Evolutionary conservation across 139 green algal species (phyloP).

Genomic region (Chlorella ohadii): DNA sequence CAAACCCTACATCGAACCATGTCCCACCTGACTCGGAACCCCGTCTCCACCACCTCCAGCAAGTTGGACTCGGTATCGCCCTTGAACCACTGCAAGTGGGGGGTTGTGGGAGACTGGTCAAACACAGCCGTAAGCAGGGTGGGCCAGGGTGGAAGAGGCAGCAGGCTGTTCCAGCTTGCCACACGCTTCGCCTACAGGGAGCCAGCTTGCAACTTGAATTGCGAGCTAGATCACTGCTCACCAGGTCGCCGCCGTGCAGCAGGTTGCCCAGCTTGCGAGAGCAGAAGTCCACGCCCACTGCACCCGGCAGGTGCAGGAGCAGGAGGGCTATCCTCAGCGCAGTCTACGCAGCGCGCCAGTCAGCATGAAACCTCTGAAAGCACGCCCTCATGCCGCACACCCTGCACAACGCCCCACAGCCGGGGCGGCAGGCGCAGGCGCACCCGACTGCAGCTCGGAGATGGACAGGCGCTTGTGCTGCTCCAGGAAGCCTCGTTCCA

Average conservation of each 20-base stretch:
- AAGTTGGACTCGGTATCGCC: conserved; percentile 36
- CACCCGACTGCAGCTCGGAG: conserved; percentile 37
- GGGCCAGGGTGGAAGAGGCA: no score
- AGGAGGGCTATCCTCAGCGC: not conserved
- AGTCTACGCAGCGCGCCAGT: no score
- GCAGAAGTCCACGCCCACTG: conserved; percentile 41
- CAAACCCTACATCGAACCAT: not conserved
- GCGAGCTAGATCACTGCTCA: no score
- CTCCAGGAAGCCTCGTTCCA: conserved; percentile 30
- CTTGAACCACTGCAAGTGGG: conserved; percentile 28
- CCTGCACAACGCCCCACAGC: no score
- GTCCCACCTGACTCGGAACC: conserved; percentile 35
- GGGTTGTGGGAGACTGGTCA: no score
- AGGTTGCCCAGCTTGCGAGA: conserved; percentile 2
- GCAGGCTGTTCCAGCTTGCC: no score
- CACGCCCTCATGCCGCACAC: no score
- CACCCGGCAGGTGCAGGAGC: not conserved
- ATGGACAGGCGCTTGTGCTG: conserved; percentile 43
- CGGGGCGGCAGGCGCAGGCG: not conserved
- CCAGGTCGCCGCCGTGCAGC: conserved; percentile 46
- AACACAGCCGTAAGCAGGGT: no score
- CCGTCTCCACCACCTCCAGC: conserved; percentile 37
- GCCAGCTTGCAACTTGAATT: no score
- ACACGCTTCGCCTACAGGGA: no score
- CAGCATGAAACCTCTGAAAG: no score